Base-by-base conservation (phyloP, 163 green algal genomes). In the Chloroidium sp. region DNA sequence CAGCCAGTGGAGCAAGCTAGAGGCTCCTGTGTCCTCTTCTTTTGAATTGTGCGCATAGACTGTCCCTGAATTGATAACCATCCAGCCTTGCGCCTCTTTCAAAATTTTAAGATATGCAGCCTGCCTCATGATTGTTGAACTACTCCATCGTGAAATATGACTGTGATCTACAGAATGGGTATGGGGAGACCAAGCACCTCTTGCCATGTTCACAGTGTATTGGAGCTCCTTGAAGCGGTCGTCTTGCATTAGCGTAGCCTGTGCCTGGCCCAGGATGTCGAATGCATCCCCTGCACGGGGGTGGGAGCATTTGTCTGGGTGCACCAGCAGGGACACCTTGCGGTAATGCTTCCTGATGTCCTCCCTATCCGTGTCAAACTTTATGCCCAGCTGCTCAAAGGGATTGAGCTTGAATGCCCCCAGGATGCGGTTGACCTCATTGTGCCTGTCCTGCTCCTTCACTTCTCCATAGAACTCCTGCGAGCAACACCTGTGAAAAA, bases 301-400 rank as follows among this genome's bases (percentile, higher is more conserved):
- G 84, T 99, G 96, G 64, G 91, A 92, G 90, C 96, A 99, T 88
- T 99, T 99, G 92, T 99, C 96, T 3, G 96, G 96, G 82, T 99
- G 96, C 64, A 99, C 92, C 85, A 98, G 87, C 0, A 99, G 87
- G 0, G 93, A 98, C 0, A 90, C 81, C 69, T 92, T 92, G 79
- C 91, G 84, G 84, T 93, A 95, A 79, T 87, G 85, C 60, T 87
- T 84, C 64, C 89, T 90, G 0, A 98, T 83, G 6, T 98, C 94
- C 69, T 97, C 92, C 0, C 79, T n/a, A 2, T 84, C 91, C 0
- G 90, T 90, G 64, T 97, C 93, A 79, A 98, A 97, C 1, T 84
- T 83, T 78, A 99, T 80, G 77, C 93, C 92, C 3, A 99, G 86
- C 83, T 97, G 91, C 85, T 99, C 96, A 86, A 93, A 99, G 0